These are phyloP conservation scores for Cryptococcus maquisensis DNA, from an alignment of 1,284 basidiomycete species.

Conservation along the genomic window DNA sequence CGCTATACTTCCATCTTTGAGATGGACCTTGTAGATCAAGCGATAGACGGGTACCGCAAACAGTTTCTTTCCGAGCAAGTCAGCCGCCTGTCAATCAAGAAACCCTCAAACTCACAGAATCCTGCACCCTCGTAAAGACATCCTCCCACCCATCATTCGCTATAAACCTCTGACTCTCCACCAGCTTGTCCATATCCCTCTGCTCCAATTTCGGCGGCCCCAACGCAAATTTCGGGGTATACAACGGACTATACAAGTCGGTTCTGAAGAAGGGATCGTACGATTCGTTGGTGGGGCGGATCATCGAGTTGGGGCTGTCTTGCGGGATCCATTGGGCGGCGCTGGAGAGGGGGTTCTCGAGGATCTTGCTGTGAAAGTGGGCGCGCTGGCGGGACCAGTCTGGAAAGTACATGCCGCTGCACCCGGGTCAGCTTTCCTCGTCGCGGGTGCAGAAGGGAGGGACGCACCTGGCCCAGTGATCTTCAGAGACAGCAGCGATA, in stretches of 20 bases:
- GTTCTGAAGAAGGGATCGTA: too few species aligned
- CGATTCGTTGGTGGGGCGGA: too few species aligned
- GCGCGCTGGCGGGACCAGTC: neutral
- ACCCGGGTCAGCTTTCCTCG: neutral
- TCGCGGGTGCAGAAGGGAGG: neutral
- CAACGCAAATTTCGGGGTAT: slow-evolving; percentile 5
- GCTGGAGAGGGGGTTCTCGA: too few species aligned
- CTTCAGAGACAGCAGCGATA: slow-evolving; percentile 14
- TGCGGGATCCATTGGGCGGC: too few species aligned
- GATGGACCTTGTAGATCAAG: neutral
- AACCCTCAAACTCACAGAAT: slow-evolving; percentile 11
- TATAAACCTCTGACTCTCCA: slow-evolving; percentile 1
- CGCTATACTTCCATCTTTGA: neutral
- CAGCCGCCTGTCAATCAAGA: too few species aligned
- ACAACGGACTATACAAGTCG: slow-evolving; percentile 1
- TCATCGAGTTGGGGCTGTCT: too few species aligned
- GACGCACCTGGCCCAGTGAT: slow-evolving; percentile 27
- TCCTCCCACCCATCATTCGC: neutral
- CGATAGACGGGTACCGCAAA: slow-evolving; percentile 9
- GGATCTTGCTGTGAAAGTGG: neutral
- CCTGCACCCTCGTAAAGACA: slow-evolving; percentile 2
- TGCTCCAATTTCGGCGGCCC: slow-evolving; percentile 6
- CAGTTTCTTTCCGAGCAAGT: slow-evolving; percentile 1
- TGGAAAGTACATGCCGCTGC: neutral
- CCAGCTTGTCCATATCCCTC: slow-evolving; percentile 7